Evolutionary conservation across 2,329 filamentous ascomycete species (phyloP), one percentile per base, ranked within the genome.

Genomic region (Colletotrichum sp.): DNA sequence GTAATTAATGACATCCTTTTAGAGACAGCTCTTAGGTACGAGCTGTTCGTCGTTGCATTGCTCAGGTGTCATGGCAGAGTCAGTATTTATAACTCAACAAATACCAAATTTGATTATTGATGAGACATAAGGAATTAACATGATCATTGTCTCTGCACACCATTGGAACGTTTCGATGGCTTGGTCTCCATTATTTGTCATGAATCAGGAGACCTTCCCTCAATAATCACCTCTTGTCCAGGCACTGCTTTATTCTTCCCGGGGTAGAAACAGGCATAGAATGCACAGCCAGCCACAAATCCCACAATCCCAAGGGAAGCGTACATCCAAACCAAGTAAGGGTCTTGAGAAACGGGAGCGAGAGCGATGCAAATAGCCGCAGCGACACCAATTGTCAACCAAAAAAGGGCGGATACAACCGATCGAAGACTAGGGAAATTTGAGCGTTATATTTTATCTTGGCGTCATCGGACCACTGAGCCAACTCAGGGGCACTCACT

Each of bases 251-350:
- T 68, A 0, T 28, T 36, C 6, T 8, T 36, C 8, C 28, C 8
- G 4, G 69, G 56, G n/a, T 75, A 64, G 21, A 72, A 75, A 21
- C 69, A 75, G 3, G n/a, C 38, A 12, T 75, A 92, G 83, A 94
- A 93, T 66, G 89, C 77, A 36, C 86, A 83, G 18, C 90, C 90
- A 3, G 87, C 85, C 3, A 85, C 34, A 66, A 87, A 87, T 1
- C 89, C 88, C 18, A 87, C 86, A 66, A 84, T 79, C 5, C 87
- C 88, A n/a, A 93, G 83, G 26, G 89, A 90, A 26, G 86, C 86
- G 79, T 93, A 94, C 88, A 94, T 90, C 91, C 92, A 94, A 70
- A 93, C 80, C 78, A 94, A 88, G 77, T 91, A 87, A 26, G 93
- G 93, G 81, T 95, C 91, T 74, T 88, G 88, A 9, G 91, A 89